Evolutionary conservation across 1,284 basidiomycete genomes (phyloP).

Genomic region (Tylopilus sp.): DNA sequence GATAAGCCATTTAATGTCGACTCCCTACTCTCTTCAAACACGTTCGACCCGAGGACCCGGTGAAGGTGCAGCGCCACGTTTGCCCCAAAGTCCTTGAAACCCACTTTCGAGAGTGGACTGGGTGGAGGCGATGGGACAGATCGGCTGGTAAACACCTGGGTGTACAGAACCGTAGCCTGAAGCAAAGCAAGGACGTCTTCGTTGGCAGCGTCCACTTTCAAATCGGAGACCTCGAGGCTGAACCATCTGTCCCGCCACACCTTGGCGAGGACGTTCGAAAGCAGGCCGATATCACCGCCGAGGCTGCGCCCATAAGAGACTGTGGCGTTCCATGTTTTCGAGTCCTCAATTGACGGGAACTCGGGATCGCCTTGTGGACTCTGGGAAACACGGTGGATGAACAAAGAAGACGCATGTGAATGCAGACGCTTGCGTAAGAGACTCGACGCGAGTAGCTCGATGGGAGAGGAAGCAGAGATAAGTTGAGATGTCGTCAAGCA

Average conservation of each 20-base stretch:
- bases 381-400: constrained; percentile 45
- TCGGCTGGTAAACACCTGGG: constrained; percentile 49
- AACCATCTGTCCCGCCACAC: constrained; percentile 41
- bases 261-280: constrained; percentile 52
- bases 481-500: constrained; percentile 30
- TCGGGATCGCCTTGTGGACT: constrained; percentile 17
- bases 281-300: constrained; percentile 49
- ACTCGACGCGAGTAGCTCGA: constrained; percentile 46
- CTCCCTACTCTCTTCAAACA: constrained; percentile 46
- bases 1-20: constrained; percentile 30
- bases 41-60: constrained; percentile 50
- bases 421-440: constrained; percentile 49
- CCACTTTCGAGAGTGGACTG: constrained; percentile 38
- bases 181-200: constrained; percentile 49
- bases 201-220: constrained; percentile 27
- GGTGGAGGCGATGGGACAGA: constrained; percentile 55
- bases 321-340: constrained; percentile 39
- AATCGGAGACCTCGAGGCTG: constrained; percentile 27
- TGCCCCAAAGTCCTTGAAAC: constrained; percentile 14
- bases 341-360: constrained; percentile 23
- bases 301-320: constrained; percentile 57
- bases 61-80: constrained; percentile 44
- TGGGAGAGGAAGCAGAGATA: constrained; percentile 34
- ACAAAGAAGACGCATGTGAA: constrained; percentile 46
- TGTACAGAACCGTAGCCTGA: constrained; percentile 52